phyloP scores from a whole-genome alignment of 2,329 filamentous ascomycete species.

The Ascosphaera aggregata region DNA sequence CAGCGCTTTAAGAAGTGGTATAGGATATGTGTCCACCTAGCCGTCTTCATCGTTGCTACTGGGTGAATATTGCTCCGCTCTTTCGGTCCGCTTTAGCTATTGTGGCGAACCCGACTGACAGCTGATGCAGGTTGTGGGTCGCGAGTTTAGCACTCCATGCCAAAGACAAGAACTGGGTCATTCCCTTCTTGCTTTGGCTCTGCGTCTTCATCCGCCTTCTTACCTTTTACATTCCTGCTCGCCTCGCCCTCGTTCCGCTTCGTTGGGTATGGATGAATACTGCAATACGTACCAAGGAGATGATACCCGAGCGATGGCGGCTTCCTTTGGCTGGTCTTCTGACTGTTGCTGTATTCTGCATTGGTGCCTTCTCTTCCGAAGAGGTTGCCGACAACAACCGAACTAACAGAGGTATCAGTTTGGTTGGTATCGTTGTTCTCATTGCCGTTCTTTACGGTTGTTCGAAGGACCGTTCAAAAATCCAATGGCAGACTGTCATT shows the following conservation, averaged over 20 bases:
- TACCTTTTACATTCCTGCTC: constrained; percentile 48
- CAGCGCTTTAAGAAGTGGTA: background rate
- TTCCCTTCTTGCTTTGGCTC: constrained; percentile 65
- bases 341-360: constrained; percentile 47
- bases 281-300: constrained; percentile 30
- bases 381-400: constrained; percentile 56
- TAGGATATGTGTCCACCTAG: background rate
- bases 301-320: constrained; percentile 44
- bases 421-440: constrained; percentile 56
- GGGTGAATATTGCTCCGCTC: background rate
- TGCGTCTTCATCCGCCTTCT: constrained; percentile 49
- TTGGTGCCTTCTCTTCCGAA: constrained; percentile 51
- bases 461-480: constrained; percentile 40
- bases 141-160: constrained; percentile 49
- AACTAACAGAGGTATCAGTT: constrained; percentile 53
- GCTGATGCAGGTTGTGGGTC: constrained; percentile 43
- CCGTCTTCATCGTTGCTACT: background rate
- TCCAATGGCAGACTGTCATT: constrained; percentile 54
- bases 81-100: background rate
- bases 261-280: constrained; percentile 44
- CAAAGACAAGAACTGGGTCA: constrained; percentile 53
- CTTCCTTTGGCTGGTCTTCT: constrained; percentile 37
- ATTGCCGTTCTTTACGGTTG: constrained; percentile 43
- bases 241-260: constrained; percentile 41
- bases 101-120: constrained; percentile 5